Conservation (phyloP, 768 basidiomycete species). For the Suillus bovinus region DNA sequence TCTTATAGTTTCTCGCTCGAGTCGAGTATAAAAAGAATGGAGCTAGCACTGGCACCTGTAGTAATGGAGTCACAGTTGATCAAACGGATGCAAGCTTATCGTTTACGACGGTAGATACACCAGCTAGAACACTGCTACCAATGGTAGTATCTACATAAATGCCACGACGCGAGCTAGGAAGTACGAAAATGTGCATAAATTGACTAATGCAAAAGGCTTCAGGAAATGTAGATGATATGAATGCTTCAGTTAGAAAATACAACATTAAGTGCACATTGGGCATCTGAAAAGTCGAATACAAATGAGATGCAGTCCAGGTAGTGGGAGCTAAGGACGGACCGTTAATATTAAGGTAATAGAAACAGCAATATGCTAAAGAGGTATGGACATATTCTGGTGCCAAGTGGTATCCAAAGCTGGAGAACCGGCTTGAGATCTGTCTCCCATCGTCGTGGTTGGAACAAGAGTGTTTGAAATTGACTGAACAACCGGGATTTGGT, state of each 20-base stretch:
- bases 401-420: slow-evolving; percentile 32
- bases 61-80: too few relatives aligned
- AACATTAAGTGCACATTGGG: slow-evolving; percentile 5
- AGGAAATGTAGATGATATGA: slow-evolving; percentile 1
- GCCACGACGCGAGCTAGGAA: neutral
- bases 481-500: slow-evolving; percentile 29
- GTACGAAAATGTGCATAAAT: neutral
- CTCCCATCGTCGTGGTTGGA: slow-evolving; percentile 44
- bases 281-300: neutral
- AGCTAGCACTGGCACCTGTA: too few relatives aligned
- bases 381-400: slow-evolving; percentile 48
- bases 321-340: neutral
- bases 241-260: slow-evolving; percentile 9
- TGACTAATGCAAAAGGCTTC: slow-evolving; percentile 8
- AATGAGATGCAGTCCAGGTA: neutral
- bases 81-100: neutral
- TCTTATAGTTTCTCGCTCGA: neutral
- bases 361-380: slow-evolving; percentile 22
- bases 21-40: neutral
- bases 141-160: neutral
- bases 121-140: neutral
- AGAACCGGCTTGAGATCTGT: slow-evolving; percentile 43
- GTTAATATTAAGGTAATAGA: slow-evolving; percentile 2
- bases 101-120: neutral
- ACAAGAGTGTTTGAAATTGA: slow-evolving; percentile 41